A percentile compares a stretch with the other conserved stretches of the same genome.
phyloP scores from a whole-genome alignment of 1,139 yeast species.

The Magnusiomyces magnusii region DNA sequence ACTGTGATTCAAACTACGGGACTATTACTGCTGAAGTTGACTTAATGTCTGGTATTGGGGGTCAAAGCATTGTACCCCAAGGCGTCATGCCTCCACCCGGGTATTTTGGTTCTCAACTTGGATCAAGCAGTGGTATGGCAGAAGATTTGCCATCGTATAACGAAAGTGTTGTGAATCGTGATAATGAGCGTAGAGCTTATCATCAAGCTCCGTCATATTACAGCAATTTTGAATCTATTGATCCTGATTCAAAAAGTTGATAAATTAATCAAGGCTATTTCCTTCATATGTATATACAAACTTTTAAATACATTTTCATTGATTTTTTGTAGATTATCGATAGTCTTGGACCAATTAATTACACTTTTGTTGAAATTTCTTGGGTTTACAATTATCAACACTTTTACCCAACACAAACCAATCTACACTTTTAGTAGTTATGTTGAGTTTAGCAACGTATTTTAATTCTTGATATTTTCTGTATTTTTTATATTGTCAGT shows the following conservation, averaged over 20 bases:
- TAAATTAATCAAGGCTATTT: too few relatives aligned
- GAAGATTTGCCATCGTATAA: neutral
- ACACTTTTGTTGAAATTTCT: too few relatives aligned
- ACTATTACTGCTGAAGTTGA: neutral
- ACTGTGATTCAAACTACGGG: slow-evolving; percentile 16
- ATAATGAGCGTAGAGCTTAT: neutral
- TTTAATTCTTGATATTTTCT: too few relatives aligned
- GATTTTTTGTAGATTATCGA: too few relatives aligned
- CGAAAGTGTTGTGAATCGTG: neutral
- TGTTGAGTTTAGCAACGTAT: too few relatives aligned
- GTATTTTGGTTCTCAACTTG: neutral
- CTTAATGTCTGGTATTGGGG: neutral
- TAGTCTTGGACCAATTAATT: too few relatives aligned
- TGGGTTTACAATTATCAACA: too few relatives aligned
- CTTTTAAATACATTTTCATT: too few relatives aligned
- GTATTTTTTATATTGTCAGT: too few relatives aligned
- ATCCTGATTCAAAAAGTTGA: neutral
- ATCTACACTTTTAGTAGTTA: too few relatives aligned
- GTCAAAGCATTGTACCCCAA: neutral
- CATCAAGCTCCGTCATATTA: neutral
- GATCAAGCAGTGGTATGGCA: neutral
- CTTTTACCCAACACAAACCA: too few relatives aligned
- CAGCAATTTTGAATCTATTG: neutral
- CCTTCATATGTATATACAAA: too few relatives aligned
- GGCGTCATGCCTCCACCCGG: neutral